These are phyloP conservation scores for Monosporozyma aquatica DNA, from an alignment of 805 yeast species.

Conservation along the genomic window DNA sequence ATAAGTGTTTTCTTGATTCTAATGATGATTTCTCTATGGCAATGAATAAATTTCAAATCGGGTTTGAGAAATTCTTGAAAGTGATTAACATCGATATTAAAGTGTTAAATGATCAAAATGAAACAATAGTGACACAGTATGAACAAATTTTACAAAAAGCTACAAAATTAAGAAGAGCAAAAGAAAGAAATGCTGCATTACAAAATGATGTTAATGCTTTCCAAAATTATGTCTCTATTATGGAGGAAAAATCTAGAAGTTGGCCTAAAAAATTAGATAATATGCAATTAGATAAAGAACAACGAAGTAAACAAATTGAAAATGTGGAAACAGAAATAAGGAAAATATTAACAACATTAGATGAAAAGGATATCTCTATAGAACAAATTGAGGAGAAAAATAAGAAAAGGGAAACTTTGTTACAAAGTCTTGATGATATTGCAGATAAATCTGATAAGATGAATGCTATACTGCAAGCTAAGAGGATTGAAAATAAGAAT, in stretches of 20 bases:
- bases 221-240: slow-evolving; percentile 57
- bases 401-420: slow-evolving; percentile 49
- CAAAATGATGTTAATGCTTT: slow-evolving; percentile 65
- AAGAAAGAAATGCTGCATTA: slow-evolving; percentile 51
- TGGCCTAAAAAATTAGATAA: slow-evolving; percentile 56
- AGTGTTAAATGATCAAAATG: slow-evolving; percentile 35
- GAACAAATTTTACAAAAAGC: slow-evolving; percentile 37
- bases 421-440: slow-evolving; percentile 43
- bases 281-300: slow-evolving; percentile 43
- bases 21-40: slow-evolving; percentile 53
- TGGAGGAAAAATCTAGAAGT: slow-evolving; percentile 53
- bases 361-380: slow-evolving; percentile 49
- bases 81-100: slow-evolving; percentile 41
- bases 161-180: slow-evolving; percentile 41
- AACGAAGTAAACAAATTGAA: slow-evolving; percentile 33
- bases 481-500: slow-evolving; percentile 41
- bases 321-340: slow-evolving; percentile 36
- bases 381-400: slow-evolving; percentile 55
- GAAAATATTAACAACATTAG: slow-evolving; percentile 37
- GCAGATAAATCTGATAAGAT: slow-evolving; percentile 39
- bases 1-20: slow-evolving; percentile 54
- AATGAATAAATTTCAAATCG: slow-evolving; percentile 45
- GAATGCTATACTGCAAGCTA: slow-evolving; percentile 38
- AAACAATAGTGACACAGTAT: slow-evolving; percentile 32
- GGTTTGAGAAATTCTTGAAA: slow-evolving; percentile 43